Evolutionary conservation across 176 grass and related monocot species (phyloP), one percentile per base, ranked within the genome.

Genomic region (Melocanna baccifera): DNA sequence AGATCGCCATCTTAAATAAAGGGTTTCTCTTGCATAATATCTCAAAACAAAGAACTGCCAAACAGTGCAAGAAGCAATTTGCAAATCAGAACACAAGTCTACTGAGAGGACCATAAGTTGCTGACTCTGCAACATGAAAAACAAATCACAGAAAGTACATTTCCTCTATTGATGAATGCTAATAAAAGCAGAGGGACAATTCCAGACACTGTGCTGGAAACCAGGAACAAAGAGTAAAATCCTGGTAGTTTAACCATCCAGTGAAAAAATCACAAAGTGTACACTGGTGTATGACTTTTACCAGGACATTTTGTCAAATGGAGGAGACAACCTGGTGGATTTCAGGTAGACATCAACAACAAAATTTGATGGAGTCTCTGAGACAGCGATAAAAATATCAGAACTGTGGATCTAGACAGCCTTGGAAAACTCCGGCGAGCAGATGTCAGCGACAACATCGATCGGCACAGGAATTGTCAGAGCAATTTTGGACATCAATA

Each of bases 31-130:
- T 74, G 96, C 93, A 86, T 98, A 98, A 73, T 98, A 93, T 87
- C 96, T 95, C 83, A 98, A 85, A 16, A 98, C 96, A 95, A 98
- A 98, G 83, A 98, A 73, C 96, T 98, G 88, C 37, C 93, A 62
- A 78, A 75, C 36, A 94, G 62, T 19, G 41, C 39, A 69, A 90
- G 65, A 22, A 76, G 50, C 19, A 88, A 69, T 22, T 90, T 85
- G 34, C 28, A 51, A 53, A 86, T 52, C 47, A 82, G 79, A 82
- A 77, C 12, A 71, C n/a, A 86, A 63, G 22, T 56, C 20, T 62
- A 56, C 7, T 7, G 29, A 29, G 23, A 83, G 70, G 43, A 57
- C 43, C 18, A 81, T 7, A 73, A 26, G 22, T 65, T 58, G 37
- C 11, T 67, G 46, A 15, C 36, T 34, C 16, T 80, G 50, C 16